Conservation (phyloP, 1,139 yeast genomes). For the Yamadazyma epiphylla region DNA sequence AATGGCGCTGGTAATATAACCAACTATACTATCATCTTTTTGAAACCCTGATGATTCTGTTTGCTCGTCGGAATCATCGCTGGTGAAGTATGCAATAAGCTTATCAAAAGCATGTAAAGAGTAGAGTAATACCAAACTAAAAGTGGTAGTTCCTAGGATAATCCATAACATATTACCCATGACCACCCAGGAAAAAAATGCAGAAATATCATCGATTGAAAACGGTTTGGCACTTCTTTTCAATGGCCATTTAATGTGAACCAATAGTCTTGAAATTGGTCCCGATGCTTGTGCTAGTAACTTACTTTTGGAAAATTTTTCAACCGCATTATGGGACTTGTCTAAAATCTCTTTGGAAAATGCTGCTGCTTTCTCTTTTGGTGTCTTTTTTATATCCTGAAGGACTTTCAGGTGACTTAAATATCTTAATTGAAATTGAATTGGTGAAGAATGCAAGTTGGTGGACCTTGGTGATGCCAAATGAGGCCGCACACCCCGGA, state of each 20-base stretch:
- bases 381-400: too few relatives aligned
- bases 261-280: conserved; percentile 39
- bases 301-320: conserved; percentile 29
- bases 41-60: conserved; percentile 1
- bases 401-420: too few relatives aligned
- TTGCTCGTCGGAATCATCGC: conserved; percentile 13
- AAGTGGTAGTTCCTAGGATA: conserved; percentile 63
- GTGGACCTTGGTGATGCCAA: too few relatives aligned
- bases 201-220: conserved; percentile 49
- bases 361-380: too few relatives aligned
- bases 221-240: conserved; percentile 49
- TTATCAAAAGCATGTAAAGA: conserved; percentile 40
- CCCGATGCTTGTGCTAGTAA: conserved; percentile 43
- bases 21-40: conserved; percentile 26
- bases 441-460: too few relatives aligned
- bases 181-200: conserved; percentile 54
- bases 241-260: conserved; percentile 58
- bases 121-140: conserved; percentile 51
- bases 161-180: conserved; percentile 58
- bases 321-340: too few relatives aligned
- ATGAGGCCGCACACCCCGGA: too few relatives aligned
- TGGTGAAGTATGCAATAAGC: conserved; percentile 9
- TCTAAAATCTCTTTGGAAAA: too few relatives aligned
- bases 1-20: conserved; percentile 32
- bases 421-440: too few relatives aligned